Conservation (phyloP, 2,329 filamentous ascomycete genomes). For the Dothideomycetidae sp. region DNA sequence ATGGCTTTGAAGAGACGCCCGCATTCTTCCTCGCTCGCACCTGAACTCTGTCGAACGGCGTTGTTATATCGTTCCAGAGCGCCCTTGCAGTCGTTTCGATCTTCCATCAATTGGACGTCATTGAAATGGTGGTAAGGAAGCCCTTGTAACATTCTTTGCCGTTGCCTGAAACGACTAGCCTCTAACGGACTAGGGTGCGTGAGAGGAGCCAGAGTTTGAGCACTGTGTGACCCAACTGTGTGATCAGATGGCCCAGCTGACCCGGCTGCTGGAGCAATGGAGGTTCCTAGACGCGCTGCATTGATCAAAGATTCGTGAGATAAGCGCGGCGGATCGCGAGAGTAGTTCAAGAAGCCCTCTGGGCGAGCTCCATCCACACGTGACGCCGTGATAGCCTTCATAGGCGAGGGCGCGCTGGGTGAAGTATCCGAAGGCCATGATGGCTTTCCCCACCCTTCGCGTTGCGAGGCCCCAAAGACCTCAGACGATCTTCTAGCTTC, state of each 20-base stretch:
- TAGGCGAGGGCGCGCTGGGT: neutral
- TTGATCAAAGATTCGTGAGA: constrained; percentile 2
- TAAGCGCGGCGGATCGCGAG: neutral
- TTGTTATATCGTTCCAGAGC: constrained; percentile 82
- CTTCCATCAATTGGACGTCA: constrained; percentile 55
- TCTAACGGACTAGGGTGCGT: neutral
- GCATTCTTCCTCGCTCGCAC: constrained; percentile 51
- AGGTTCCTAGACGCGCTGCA: constrained; percentile 5
- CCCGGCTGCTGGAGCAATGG: constrained; percentile 6
- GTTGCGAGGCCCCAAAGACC: neutral
- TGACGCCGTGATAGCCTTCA: neutral
- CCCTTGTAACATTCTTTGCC: constrained; percentile 78
- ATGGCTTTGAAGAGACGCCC: constrained; percentile 58
- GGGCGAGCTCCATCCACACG: neutral
- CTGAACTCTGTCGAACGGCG: constrained; percentile 57
- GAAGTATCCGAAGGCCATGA: constrained; percentile 1
- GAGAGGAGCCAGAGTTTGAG: neutral
- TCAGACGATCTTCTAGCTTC: constrained; percentile 3
- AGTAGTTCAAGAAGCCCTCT: neutral
- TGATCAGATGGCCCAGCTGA: neutral
- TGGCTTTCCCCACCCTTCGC: constrained; percentile 4
- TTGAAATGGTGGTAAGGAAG: constrained; percentile 69
- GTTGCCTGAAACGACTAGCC: constrained; percentile 24
- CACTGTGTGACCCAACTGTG: neutral
- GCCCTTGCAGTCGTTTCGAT: constrained; percentile 70